Evolutionary conservation across 441 rosid genomes (phyloP), one percentile per base, ranked within the genome.

Genomic region (Biscutella laevigata): DNA sequence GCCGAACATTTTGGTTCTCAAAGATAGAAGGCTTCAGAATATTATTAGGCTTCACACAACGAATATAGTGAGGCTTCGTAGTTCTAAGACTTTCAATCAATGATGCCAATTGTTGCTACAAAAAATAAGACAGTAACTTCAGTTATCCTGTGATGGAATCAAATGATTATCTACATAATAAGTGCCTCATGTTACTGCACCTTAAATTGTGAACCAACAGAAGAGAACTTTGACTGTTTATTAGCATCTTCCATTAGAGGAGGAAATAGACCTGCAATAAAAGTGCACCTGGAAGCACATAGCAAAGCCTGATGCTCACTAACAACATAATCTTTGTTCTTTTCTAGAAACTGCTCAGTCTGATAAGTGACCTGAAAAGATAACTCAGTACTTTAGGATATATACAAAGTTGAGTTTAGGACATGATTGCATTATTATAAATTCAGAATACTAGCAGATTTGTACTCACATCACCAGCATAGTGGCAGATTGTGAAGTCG

Each of bases 41-140:
- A 74, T 83, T 86, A 68, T 88, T 88, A 46, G 97, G 97, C 75
- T 88, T 88, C 49, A 86, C 88, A 59, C 97, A 88, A 21, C n/a
- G n/a, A n/a, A n/a, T n/a, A n/a, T n/a, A n/a, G n/a, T n/a, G n/a
- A n/a, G n/a, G n/a, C n/a, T n/a, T 95, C 4, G 88, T 77, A 60
- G 88, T 42, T 59, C 82, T 88, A 37, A 88, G 82, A 57, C 90
- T 83, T 74, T 86, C 92, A 32, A 88, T 80, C 77, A 88, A 67
- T 60, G 75, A 37, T 77, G 68, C 79, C 67, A 88, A 54, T 81
- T 88, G 95, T 81, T 78, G 92, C 97, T 88, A 79, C 67, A 71
- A 25, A 37, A 30, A 54, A 7, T 57, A 57, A 56, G 65, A 56
- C 59, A 27, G 61, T 24, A 57, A 64, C 47, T 47, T 32, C 33